phyloP scores from a whole-genome alignment of 768 basidiomycete species.

The Fomitopsis serialis region DNA sequence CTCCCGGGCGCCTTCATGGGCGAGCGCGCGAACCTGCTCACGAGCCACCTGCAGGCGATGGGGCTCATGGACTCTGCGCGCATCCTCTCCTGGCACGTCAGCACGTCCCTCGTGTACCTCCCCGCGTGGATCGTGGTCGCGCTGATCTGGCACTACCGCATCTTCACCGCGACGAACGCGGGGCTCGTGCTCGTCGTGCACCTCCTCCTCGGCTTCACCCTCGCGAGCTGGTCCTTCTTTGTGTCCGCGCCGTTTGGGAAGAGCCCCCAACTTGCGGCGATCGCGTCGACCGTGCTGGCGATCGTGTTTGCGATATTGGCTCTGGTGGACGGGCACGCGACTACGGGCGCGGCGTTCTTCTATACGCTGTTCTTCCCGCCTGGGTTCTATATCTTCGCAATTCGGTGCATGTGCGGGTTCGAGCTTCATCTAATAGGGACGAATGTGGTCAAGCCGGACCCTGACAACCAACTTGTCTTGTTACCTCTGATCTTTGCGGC shows the following conservation, averaged over 20 bases:
- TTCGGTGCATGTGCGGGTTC: constrained; percentile 61
- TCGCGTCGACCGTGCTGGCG: constrained; percentile 57
- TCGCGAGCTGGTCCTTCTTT: constrained; percentile 72
- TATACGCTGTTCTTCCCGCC: constrained; percentile 74
- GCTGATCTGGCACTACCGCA: constrained; percentile 57
- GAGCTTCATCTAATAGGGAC: constrained; percentile 55
- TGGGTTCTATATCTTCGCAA: constrained; percentile 68
- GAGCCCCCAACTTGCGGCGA: constrained; percentile 67
- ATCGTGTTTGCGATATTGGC: constrained; percentile 67
- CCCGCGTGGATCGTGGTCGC: constrained; percentile 72
- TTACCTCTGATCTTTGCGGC: constrained; percentile 59
- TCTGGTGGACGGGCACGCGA: constrained; percentile 38
- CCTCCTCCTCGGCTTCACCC: constrained; percentile 58
- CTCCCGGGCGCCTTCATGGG: constrained; percentile 64
- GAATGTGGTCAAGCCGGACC: constrained; percentile 51
- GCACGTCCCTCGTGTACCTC: constrained; percentile 61
- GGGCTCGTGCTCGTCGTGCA: constrained; percentile 61
- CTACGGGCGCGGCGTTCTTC: constrained; percentile 45
- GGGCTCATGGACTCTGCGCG: constrained; percentile 68
- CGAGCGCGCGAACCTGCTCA: constrained; percentile 61
- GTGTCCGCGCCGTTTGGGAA: constrained; percentile 65
- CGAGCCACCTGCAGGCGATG: constrained; percentile 77
- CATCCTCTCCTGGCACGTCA: constrained; percentile 65
- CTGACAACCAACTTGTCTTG: constrained; percentile 48
- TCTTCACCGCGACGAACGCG: constrained; percentile 58